Evolutionary conservation across 306 rosid species (phyloP).

Genomic region (Styphnolobium japonicum): DNA sequence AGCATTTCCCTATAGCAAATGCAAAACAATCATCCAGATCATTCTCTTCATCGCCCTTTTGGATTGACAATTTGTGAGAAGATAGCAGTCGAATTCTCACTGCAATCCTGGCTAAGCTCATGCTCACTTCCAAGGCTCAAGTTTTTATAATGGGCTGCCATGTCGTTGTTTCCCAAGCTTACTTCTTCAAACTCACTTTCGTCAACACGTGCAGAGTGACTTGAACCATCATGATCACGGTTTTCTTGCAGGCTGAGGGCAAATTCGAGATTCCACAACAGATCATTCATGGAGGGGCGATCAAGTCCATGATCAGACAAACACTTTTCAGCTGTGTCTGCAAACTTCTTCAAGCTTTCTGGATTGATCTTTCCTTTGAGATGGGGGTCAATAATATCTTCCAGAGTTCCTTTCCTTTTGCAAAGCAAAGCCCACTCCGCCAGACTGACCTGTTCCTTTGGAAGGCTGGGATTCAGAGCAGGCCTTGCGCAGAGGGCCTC

Average conservation of each 20-base stretch:
- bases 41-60: constrained; percentile 31
- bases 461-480: constrained; percentile 45
- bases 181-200: constrained; percentile 33
- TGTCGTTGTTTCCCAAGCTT: constrained; percentile 21
- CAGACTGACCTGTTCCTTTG: constrained; percentile 61
- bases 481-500: constrained; percentile 59
- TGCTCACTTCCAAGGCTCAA: constrained; percentile 38
- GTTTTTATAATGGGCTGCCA: constrained; percentile 31
- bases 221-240: constrained; percentile 14
- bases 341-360: constrained; percentile 52
- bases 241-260: constrained; percentile 53
- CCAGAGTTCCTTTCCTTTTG: constrained; percentile 48
- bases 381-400: constrained; percentile 48
- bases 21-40: background rate
- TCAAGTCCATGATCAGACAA: constrained; percentile 47
- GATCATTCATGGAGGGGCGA: constrained; percentile 59
- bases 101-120: constrained; percentile 15
- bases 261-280: constrained; percentile 55
- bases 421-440: constrained; percentile 50
- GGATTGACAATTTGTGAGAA: constrained; percentile 33
- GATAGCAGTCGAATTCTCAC: constrained; percentile 5
- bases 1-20: background rate
- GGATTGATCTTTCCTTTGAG: constrained; percentile 43
- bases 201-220: background rate
- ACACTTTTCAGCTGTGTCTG: constrained; percentile 52